Conservation (phyloP, 352 stramenopile genomes). For the Phytophthora pistaciae region DNA sequence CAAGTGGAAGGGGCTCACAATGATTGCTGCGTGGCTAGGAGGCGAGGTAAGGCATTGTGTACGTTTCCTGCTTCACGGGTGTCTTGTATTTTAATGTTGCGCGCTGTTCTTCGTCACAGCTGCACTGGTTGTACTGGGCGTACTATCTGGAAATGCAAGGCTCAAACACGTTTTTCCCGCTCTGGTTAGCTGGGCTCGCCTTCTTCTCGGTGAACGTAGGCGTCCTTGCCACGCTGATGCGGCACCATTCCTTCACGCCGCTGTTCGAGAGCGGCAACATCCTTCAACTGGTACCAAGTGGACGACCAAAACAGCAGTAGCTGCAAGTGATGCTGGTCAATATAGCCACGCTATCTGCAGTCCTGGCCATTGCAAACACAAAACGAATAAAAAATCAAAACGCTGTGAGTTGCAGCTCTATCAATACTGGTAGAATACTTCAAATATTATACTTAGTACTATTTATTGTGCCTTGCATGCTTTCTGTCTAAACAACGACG, state of each 20-base stretch:
- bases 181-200: conserved; percentile 89
- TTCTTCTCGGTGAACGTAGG: conserved; percentile 92
- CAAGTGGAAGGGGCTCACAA: conserved; percentile 67
- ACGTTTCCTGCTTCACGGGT: background rate
- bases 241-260: conserved; percentile 63
- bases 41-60: conserved; percentile 59
- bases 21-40: conserved; percentile 80
- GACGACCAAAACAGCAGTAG: conserved; percentile 33
- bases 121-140: conserved; percentile 92
- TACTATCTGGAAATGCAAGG: conserved; percentile 93
- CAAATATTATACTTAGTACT: too few species aligned
- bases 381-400: too few species aligned
- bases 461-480: too few species aligned
- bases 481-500: too few species aligned
- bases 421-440: too few species aligned
- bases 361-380: too few species aligned
- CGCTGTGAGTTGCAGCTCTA: too few species aligned
- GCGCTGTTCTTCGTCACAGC: conserved; percentile 31
- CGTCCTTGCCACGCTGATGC: conserved; percentile 82
- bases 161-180: conserved; percentile 86
- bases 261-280: conserved; percentile 62
- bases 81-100: conserved; percentile 10
- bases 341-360: background rate
- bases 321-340: background rate
- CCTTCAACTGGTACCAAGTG: conserved; percentile 45